A percentile compares a stretch with the other conserved stretches of the same genome.
Evolutionary conservation across 257 asterid species (phyloP).

Genomic region (Galeopsis tetrahit): DNA sequence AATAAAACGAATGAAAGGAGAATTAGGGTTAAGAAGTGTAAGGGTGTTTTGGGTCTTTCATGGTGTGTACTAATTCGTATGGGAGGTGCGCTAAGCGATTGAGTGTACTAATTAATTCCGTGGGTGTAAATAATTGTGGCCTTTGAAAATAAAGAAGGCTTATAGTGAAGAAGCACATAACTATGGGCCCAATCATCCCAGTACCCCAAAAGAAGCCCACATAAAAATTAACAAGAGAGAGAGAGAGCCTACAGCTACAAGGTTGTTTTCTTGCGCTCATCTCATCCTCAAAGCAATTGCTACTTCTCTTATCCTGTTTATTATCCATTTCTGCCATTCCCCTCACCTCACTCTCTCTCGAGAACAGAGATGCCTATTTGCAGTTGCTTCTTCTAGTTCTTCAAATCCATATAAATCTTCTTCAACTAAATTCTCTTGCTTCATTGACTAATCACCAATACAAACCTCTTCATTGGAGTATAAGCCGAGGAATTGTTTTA

Average conservation of each 20-base stretch:
- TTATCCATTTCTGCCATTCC: conserved; percentile 51
- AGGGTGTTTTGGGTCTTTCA: too few species aligned
- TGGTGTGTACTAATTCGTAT: too few species aligned
- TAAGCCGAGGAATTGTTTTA: not conserved
- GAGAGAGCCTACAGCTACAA: not conserved
- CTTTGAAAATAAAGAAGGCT: too few species aligned
- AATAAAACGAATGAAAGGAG: too few species aligned
- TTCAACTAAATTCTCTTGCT: conserved; percentile 21
- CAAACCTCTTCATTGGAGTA: not conserved
- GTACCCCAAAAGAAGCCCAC: conserved; percentile 33
- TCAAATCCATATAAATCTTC: conserved; percentile 2
- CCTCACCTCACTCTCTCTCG: conserved; percentile 25
- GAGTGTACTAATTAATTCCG: too few species aligned
- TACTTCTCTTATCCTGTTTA: conserved; percentile 59
- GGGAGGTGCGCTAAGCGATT: too few species aligned
- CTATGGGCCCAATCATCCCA: not conserved
- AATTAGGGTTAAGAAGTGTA: too few species aligned
- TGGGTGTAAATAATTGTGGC: too few species aligned
- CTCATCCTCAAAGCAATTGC: conserved; percentile 46
- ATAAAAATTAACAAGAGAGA: not conserved
- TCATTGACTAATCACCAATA: conserved; percentile 28
- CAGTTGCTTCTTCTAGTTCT: conserved; percentile 6
- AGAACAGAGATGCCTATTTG: not conserved
- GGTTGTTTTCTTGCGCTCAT: conserved; percentile 45
- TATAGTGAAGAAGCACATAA: not conserved